Evolutionary conservation across 257 asterid species (phyloP).

Genomic region (Coffea eugenioides): DNA sequence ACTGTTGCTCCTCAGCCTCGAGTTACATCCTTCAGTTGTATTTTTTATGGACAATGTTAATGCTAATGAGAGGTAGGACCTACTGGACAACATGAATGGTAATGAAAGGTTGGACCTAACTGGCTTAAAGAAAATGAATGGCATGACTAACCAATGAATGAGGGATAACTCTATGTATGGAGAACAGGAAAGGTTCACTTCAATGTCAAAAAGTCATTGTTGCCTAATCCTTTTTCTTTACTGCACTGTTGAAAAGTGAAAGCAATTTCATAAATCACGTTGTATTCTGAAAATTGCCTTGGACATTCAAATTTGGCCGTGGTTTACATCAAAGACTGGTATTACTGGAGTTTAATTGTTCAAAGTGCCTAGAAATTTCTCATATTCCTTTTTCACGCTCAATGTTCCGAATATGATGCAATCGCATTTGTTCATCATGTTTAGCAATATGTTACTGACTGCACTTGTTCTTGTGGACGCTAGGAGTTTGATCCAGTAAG

Average conservation of each 20-base stretch:
- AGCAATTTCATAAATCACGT: background rate
- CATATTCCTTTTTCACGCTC: background rate
- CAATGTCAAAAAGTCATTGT: background rate
- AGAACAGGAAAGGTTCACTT: background rate
- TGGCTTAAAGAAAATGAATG: constrained; percentile 1
- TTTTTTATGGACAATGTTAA: background rate
- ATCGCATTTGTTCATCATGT: background rate
- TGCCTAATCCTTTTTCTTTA: background rate
- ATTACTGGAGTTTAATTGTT: background rate
- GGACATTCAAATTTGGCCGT: background rate
- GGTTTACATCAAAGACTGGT: background rate
- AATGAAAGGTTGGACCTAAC: background rate
- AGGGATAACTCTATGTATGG: background rate
- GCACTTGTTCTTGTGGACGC: constrained; percentile 27
- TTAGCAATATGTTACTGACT: constrained; percentile 18
- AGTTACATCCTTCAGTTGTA: background rate
- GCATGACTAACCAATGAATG: background rate
- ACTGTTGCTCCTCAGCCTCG: background rate
- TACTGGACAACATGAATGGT: background rate
- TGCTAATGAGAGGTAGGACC: background rate
- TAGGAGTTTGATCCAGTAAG: constrained; percentile 92
- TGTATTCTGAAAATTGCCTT: background rate
- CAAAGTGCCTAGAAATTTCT: background rate
- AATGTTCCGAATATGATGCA: background rate
- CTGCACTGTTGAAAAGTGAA: background rate